Conservation (phyloP, 768 basidiomycete genomes). For the Cystobasidiopsis lactophilus region DNA sequence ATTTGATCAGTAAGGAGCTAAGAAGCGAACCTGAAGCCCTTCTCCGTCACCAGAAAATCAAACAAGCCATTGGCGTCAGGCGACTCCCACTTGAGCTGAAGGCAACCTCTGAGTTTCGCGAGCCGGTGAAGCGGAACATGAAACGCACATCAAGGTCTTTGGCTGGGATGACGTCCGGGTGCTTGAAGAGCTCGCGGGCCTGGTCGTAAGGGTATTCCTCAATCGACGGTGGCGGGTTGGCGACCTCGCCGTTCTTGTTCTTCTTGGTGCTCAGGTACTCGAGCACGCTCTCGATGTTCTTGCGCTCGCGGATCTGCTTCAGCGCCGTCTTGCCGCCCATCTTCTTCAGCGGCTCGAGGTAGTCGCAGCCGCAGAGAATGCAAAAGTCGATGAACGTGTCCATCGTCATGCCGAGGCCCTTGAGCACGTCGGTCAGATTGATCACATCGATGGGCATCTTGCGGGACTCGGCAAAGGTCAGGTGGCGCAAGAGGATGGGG, state of each 20-base stretch:
- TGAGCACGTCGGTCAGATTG: constrained; percentile 51
- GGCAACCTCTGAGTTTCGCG: neutral
- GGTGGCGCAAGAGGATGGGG: constrained; percentile 76
- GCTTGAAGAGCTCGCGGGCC: constrained; percentile 69
- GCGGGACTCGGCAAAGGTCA: constrained; percentile 88
- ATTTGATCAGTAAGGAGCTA: neutral
- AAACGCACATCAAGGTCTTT: constrained; percentile 54
- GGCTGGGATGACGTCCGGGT: constrained; percentile 72
- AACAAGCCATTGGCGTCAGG: constrained; percentile 86
- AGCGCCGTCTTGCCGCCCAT: constrained; percentile 86
- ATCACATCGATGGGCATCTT: constrained; percentile 92
- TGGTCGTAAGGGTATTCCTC: constrained; percentile 96
- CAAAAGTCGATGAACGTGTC: constrained; percentile 93
- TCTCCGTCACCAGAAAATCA: constrained; percentile 76
- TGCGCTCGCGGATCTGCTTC: constrained; percentile 70
- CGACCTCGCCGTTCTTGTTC: constrained; percentile 41
- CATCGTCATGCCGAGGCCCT: constrained; percentile 84
- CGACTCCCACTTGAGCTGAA: constrained; percentile 73
- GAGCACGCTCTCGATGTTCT: constrained; percentile 46
- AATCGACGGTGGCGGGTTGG: constrained; percentile 54
- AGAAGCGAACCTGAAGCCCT: constrained; percentile 73
- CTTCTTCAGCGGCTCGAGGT: constrained; percentile 95
- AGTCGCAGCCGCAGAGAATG: constrained; percentile 89
- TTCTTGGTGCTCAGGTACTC: constrained; percentile 35
- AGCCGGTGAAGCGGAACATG: neutral